These are phyloP conservation scores for Auriculariales sp. DNA, from an alignment of 768 basidiomycete genomes.

Conservation along the genomic window DNA sequence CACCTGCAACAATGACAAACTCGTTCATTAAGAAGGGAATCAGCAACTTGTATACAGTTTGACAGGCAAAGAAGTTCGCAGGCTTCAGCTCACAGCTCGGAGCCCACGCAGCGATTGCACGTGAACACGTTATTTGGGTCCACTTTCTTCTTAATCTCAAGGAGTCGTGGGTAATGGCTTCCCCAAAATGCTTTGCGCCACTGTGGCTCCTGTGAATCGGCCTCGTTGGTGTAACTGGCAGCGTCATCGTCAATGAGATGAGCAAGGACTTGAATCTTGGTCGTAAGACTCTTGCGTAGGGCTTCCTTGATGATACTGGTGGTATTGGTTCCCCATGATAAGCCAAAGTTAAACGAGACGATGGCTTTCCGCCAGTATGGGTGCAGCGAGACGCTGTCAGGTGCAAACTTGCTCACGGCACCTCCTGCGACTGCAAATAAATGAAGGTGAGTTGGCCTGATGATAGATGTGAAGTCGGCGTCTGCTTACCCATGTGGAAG, in stretches of 20 bases:
- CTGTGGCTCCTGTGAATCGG: slow-evolving; percentile 26
- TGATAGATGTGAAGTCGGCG: no score
- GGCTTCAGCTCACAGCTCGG: slow-evolving; percentile 40
- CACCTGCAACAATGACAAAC: no score
- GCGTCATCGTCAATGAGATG: slow-evolving; percentile 20
- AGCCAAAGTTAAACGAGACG: slow-evolving; percentile 14
- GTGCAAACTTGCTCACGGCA: slow-evolving; percentile 22
- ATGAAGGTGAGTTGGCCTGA: no score
- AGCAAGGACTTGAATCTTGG: slow-evolving; percentile 14
- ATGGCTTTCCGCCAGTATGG: slow-evolving; percentile 34
- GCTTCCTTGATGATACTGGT: slow-evolving; percentile 8
- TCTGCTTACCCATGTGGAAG: no score
- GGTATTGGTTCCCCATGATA: slow-evolving; percentile 12
- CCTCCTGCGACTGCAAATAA: slow-evolving; percentile 31
- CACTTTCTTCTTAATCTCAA: slow-evolving; percentile 28
- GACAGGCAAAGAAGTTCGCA: no score
- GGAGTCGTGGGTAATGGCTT: slow-evolving; percentile 24
- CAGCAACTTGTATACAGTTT: no score
- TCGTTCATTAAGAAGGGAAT: no score
- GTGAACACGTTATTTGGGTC: slow-evolving; percentile 33
- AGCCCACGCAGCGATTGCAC: slow-evolving; percentile 31
- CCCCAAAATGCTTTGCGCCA: slow-evolving; percentile 33
- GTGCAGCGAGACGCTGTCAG: slow-evolving; percentile 27
- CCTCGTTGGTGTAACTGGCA: slow-evolving; percentile 41
- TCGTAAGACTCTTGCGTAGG: slow-evolving; percentile 8